Evolutionary conservation across 2,329 filamentous ascomycete species (phyloP).

Genomic region (Drechslerella dactyloides): DNA sequence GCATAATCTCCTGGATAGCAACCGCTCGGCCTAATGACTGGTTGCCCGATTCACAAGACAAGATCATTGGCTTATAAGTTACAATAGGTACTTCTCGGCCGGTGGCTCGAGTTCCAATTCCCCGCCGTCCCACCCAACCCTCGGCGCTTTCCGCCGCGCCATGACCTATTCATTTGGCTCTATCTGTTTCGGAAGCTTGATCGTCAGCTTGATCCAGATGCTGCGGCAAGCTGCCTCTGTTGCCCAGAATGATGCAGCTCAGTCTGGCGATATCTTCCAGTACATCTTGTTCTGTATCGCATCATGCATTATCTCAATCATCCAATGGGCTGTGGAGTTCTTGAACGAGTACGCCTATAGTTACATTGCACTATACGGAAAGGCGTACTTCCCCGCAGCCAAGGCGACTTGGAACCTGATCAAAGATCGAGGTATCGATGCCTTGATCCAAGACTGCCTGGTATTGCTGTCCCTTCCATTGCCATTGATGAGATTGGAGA

Average conservation of each 20-base stretch:
- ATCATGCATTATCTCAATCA: conserved; percentile 74
- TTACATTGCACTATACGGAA: conserved; percentile 91
- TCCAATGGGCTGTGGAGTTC: conserved; percentile 87
- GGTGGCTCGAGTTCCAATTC: conserved; percentile 65
- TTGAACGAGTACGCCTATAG: conserved; percentile 92
- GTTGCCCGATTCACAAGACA: too few species aligned
- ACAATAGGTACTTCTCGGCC: conserved; percentile 71
- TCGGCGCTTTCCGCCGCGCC: conserved; percentile 79
- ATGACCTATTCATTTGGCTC: conserved; percentile 92
- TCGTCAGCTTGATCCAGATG: conserved; percentile 86
- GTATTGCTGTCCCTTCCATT: conserved; percentile 19
- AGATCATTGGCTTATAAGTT: background rate
- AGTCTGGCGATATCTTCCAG: conserved; percentile 72
- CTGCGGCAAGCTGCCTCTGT: conserved; percentile 81
- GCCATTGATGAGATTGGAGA: background rate
- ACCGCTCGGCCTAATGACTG: too few species aligned
- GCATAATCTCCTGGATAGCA: too few species aligned
- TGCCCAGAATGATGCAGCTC: conserved; percentile 70
- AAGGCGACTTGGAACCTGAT: conserved; percentile 92
- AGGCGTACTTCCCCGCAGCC: conserved; percentile 81
- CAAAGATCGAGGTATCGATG: conserved; percentile 88
- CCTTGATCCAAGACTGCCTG: conserved; percentile 85
- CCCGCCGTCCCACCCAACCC: conserved; percentile 76
- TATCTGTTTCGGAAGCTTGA: conserved; percentile 81
- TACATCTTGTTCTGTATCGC: conserved; percentile 74